These are phyloP conservation scores for Datura wrightii DNA, from an alignment of 257 asterid species.

Conservation along the genomic window DNA sequence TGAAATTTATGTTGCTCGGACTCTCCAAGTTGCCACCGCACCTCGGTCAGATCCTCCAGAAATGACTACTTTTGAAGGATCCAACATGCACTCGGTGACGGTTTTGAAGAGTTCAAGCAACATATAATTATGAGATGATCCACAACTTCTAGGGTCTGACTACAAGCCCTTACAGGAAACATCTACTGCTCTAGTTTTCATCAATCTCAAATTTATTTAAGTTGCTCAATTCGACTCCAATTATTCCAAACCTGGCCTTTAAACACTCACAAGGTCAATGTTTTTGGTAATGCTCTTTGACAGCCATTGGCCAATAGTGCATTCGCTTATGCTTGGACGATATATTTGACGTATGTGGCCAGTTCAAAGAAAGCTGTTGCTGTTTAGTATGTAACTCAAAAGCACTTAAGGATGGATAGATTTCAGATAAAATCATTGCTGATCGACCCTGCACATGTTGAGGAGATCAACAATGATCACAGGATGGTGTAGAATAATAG, in stretches of 20 bases:
- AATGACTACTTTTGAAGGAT: neutral
- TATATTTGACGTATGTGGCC: conserved; percentile 93
- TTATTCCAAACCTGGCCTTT: neutral
- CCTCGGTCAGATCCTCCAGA: neutral
- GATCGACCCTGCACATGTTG: conserved; percentile 34
- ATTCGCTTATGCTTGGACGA: conserved; percentile 80
- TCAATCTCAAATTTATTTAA: neutral
- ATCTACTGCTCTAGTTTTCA: neutral
- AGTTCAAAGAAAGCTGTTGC: conserved; percentile 62
- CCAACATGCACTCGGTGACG: neutral
- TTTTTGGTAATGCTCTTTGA: conserved; percentile 34
- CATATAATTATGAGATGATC: neutral
- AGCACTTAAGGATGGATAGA: neutral
- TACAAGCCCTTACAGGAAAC: neutral
- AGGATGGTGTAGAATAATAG: neutral
- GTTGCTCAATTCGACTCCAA: neutral
- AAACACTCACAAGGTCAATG: neutral
- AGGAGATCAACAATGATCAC: neutral
- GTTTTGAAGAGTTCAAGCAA: neutral
- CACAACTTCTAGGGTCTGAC: neutral
- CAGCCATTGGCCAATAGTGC: conserved; percentile 92
- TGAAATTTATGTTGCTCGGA: neutral
- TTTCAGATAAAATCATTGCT: conserved; percentile 23
- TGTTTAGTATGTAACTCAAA: neutral
- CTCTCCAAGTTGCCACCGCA: neutral